Conservation (phyloP, 306 rosid genomes). For the Crataegus laevigata region DNA sequence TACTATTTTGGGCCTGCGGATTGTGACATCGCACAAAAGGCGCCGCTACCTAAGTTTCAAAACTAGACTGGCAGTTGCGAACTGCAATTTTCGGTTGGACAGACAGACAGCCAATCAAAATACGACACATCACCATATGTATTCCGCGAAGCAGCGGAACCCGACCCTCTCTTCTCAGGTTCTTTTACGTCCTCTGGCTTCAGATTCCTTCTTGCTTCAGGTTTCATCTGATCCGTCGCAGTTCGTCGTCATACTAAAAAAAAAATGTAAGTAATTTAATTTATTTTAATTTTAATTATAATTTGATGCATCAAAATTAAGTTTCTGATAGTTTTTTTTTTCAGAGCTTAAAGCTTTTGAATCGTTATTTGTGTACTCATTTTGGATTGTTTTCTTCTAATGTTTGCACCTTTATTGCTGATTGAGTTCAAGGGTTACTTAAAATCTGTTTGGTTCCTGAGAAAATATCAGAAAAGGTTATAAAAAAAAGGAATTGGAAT, state of each 20-base stretch:
- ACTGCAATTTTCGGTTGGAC: background rate
- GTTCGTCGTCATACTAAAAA: background rate
- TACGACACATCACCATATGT: background rate
- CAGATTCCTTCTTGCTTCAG: background rate
- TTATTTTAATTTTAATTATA: background rate
- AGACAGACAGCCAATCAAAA: background rate
- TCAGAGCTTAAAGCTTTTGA: background rate
- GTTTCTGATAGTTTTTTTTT: background rate
- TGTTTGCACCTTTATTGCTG: background rate
- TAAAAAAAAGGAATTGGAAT: background rate
- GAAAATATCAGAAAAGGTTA: background rate
- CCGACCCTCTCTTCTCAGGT: background rate
- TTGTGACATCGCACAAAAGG: background rate
- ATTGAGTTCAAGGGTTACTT: background rate
- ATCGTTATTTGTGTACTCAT: background rate
- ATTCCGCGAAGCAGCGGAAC: background rate
- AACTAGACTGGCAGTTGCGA: conserved; percentile 16
- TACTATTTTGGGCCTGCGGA: background rate
- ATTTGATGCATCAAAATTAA: background rate
- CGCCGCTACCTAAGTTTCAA: background rate
- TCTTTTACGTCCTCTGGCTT: background rate
- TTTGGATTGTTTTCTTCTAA: background rate
- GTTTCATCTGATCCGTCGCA: background rate
- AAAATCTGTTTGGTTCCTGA: conserved; percentile 4
- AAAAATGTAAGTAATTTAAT: conserved; percentile 1